Percentiles rank a stretch among this genome's conserved stretches.
These are phyloP conservation scores for Aureobasidium sp. DNA, from an alignment of 2,329 filamentous ascomycete genomes.

Conservation along the genomic window DNA sequence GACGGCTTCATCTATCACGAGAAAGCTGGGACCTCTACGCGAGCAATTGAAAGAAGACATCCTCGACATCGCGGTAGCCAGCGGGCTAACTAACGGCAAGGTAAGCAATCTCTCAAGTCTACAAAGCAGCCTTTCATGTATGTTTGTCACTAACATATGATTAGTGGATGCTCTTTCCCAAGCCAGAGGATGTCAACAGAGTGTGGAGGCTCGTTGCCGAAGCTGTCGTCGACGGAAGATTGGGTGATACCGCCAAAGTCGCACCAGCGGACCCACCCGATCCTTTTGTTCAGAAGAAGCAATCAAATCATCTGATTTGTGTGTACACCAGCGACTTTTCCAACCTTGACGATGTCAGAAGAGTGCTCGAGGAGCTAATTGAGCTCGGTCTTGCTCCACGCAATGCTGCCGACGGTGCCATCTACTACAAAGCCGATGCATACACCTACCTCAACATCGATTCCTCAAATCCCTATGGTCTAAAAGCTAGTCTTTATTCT, in stretches of 20 bases:
- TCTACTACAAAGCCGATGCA: constrained; percentile 74
- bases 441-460: constrained; percentile 41
- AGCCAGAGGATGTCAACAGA: constrained; percentile 48
- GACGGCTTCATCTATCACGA: constrained; percentile 33
- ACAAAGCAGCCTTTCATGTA: too few relatives aligned
- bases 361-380: constrained; percentile 47
- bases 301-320: constrained; percentile 52
- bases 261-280: constrained; percentile 44
- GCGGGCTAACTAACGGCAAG: constrained; percentile 60
- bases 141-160: not conserved
- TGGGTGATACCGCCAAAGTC: constrained; percentile 70
- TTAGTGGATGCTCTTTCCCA: constrained; percentile 70
- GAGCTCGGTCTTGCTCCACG: constrained; percentile 52
- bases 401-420: constrained; percentile 34
- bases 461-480: constrained; percentile 34
- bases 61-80: constrained; percentile 52
- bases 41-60: constrained; percentile 48
- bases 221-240: constrained; percentile 59
- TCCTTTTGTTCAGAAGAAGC: constrained; percentile 25
- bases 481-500: constrained; percentile 38
- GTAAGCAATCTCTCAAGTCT: constrained; percentile 30
- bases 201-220: constrained; percentile 61
- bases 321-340: constrained; percentile 72
- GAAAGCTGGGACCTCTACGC: constrained; percentile 36
- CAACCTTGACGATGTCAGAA: constrained; percentile 59